Evolutionary conservation across 2,329 filamentous ascomycete genomes (phyloP).

Genomic region (Scedosporium aurantiacum): DNA sequence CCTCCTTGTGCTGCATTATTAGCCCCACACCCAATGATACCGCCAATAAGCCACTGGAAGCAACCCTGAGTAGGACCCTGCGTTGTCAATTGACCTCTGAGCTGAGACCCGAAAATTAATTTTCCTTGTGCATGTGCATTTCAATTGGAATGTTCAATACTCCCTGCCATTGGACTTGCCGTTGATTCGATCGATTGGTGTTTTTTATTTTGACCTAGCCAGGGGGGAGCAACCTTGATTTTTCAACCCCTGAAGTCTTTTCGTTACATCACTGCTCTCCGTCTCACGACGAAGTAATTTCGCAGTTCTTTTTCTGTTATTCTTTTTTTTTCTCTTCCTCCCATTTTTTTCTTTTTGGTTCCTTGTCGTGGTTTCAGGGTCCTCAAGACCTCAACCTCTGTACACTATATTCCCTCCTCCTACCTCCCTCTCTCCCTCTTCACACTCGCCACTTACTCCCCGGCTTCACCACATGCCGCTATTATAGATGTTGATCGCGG

Average conservation of each 20-base stretch:
- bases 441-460: background rate
- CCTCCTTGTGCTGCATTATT: no score
- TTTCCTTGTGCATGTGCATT: no score
- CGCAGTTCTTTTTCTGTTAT: background rate
- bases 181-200: no score
- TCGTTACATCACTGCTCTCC: background rate
- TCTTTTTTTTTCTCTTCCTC: background rate
- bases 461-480: background rate
- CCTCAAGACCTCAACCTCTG: background rate
- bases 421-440: background rate
- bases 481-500: conserved; percentile 39
- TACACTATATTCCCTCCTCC: background rate
- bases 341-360: background rate
- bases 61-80: no score
- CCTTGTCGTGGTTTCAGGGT: background rate
- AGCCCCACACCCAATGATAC: no score
- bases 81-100: no score
- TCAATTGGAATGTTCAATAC: no score
- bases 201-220: background rate
- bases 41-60: no score
- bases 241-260: background rate
- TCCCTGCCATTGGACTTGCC: no score
- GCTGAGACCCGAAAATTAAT: no score
- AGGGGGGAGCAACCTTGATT: background rate
- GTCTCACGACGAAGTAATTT: background rate